A percentile compares a stretch with the other conserved stretches of the same genome.
These are phyloP conservation scores for Conidiobolus coronatus DNA, from an alignment of 371 early-diverging fungal genomes.

Conservation along the genomic window DNA sequence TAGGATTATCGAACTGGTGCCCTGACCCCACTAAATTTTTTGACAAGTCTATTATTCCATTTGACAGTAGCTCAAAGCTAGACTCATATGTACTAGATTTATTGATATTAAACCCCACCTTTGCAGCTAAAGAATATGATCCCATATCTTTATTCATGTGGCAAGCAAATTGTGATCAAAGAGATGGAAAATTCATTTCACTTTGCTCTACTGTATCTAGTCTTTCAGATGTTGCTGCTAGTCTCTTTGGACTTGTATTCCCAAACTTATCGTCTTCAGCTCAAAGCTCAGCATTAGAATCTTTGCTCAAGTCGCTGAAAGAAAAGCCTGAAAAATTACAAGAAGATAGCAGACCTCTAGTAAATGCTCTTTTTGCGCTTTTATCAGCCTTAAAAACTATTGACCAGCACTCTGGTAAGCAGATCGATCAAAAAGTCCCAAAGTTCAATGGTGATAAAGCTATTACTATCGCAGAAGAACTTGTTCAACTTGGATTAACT, in stretches of 20 bases:
- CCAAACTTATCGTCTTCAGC: conserved; percentile 26
- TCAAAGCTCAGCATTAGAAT: conserved; percentile 55
- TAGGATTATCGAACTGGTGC: neutral
- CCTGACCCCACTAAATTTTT: neutral
- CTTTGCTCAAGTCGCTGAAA: conserved; percentile 39
- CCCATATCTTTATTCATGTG: conserved; percentile 24
- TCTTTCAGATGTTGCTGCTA: conserved; percentile 31
- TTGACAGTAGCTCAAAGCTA: neutral
- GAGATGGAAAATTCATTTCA: conserved; percentile 10
- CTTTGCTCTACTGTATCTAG: conserved; percentile 15
- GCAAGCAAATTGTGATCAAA: conserved; percentile 8
- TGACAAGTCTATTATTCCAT: neutral
- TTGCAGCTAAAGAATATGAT: conserved; percentile 32
- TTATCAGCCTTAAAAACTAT: neutral
- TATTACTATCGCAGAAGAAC: neutral
- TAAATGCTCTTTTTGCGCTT: conserved; percentile 1
- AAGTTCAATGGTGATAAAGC: neutral
- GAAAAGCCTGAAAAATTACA: conserved; percentile 2
- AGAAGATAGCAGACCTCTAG: no score
- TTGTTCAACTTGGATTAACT: neutral
- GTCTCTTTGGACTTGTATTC: conserved; percentile 46
- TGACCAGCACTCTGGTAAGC: neutral
- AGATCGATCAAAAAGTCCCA: neutral
- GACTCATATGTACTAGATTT: conserved; percentile 11
- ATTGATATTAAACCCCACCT: conserved; percentile 25